These are phyloP conservation scores for Alternaria sp. DNA, from an alignment of 2,329 filamentous ascomycete species.

Conservation along the genomic window DNA sequence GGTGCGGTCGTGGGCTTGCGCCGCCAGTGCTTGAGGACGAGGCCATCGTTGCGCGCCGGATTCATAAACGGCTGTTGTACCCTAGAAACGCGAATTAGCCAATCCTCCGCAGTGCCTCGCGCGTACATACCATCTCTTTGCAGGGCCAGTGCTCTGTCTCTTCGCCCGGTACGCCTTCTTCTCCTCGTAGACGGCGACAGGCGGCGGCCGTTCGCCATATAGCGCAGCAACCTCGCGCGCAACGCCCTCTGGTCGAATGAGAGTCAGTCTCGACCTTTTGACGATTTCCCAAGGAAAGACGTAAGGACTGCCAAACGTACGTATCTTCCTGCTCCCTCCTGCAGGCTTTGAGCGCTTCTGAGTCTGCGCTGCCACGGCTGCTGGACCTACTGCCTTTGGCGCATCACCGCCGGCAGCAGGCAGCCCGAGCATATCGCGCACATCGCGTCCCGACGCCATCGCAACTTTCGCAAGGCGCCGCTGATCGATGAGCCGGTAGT, in stretches of 20 bases:
- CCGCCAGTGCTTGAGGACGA: conserved; percentile 83
- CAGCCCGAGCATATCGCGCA: conserved; percentile 87
- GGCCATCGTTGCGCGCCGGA: conserved; percentile 73
- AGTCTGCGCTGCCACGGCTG: conserved; percentile 48
- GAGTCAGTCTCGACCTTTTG: conserved; percentile 30
- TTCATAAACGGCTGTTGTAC: conserved; percentile 70
- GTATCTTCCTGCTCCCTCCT: conserved; percentile 60
- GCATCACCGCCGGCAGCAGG: conserved; percentile 59
- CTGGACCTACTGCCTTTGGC: conserved; percentile 43
- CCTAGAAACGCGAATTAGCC: conserved; percentile 31
- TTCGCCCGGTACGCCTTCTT: conserved; percentile 50
- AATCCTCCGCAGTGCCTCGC: background rate
- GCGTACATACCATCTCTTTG: conserved; percentile 46
- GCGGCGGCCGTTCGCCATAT: conserved; percentile 50
- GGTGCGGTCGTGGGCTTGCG: conserved; percentile 58
- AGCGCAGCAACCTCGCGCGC: conserved; percentile 51
- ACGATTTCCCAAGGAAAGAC: conserved; percentile 25
- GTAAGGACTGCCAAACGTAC: conserved; percentile 47
- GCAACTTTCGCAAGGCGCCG: conserved; percentile 25
- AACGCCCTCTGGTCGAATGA: conserved; percentile 44
- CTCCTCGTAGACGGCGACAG: conserved; percentile 50
- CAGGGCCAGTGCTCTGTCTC: conserved; percentile 47
- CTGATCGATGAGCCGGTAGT: conserved; percentile 24
- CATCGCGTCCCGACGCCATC: conserved; percentile 62
- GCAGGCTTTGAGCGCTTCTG: conserved; percentile 76